Base-by-base conservation (phyloP, 345 rosid species). In the Fremontodendron californicum region DNA sequence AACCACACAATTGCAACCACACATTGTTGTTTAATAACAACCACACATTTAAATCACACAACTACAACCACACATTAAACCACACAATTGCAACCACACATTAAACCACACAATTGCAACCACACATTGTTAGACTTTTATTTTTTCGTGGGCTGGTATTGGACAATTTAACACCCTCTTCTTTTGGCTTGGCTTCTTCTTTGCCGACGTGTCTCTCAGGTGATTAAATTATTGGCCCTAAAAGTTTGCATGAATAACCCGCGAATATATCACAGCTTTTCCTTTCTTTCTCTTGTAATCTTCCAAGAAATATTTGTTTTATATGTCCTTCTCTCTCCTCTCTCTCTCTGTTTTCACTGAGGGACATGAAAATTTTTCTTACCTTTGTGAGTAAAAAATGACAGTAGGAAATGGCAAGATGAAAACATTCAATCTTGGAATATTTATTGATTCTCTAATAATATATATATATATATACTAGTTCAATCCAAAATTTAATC, bases 221-320 rank as follows among this genome's bases (percentile, higher is more conserved):
- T 82, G 86, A 76, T 75, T 83, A 81, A 77, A 82, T 81, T 82
- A 84, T 87, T 82, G 86, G 65, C 35, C 75, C 79, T 74, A 77
- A 84, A 88, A 83, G 84, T 82, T 83, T 80, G 80, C 84, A 83
- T 71, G 77, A 79, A 77, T 55, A 78, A 73, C 81, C n/a, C n/a
- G n/a, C 54, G 71, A 54, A 71, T 73, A 80, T 3, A 7, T 16
- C 16, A 42, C 78, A 75, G 78, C 81, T 73, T 78, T 84, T 37
- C 29, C 45, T 37, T 37, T 65, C 21, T 15, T 13, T 70, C 15
- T 11, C 29, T 78, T 61, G 74, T 52, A 73, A 82, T 78, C 76
- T 23, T 82, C 84, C 81, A 71, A 72, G 40, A 84, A 79, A 81
- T 35, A 25, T 73, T 71, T 31, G 66, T 57, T 57, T 72, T 69